Percentiles rank a stretch among this genome's conserved stretches.
These are phyloP conservation scores for Vinca major DNA, from an alignment of 305 asterid genomes.

Conservation along the genomic window DNA sequence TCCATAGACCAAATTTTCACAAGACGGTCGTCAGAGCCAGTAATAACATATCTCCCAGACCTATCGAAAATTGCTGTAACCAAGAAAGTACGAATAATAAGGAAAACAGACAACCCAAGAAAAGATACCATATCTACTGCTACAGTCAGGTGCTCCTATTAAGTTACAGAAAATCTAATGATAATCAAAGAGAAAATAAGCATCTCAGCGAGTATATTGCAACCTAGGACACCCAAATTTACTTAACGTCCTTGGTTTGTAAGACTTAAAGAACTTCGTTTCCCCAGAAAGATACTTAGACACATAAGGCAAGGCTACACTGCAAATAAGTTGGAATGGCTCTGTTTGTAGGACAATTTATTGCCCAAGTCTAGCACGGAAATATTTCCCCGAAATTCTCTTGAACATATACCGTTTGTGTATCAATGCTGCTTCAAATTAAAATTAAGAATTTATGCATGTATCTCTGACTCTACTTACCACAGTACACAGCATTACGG, in stretches of 20 bases:
- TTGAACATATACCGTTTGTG: background rate
- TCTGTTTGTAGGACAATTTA: no score
- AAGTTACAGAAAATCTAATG: background rate
- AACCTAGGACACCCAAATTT: background rate
- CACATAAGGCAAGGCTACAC: no score
- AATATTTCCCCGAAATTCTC: background rate
- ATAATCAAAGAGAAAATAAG: no score
- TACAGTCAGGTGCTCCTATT: background rate
- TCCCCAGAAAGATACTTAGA: background rate
- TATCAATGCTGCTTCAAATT: background rate
- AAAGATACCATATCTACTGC: constrained; percentile 3
- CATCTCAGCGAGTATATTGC: background rate
- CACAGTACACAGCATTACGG: constrained; percentile 93
- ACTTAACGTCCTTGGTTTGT: background rate
- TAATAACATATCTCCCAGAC: constrained; percentile 88
- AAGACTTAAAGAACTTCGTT: background rate
- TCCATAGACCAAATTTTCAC: constrained; percentile 99
- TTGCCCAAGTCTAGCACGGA: background rate
- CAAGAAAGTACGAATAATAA: constrained; percentile 10
- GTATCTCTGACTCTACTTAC: constrained; percentile 25
- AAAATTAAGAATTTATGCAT: background rate
- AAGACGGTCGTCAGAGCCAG: constrained; percentile 98
- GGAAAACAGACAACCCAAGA: background rate
- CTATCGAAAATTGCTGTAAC: constrained; percentile 85
- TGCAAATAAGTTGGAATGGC: no score